Percentiles rank a stretch among this genome's conserved stretches.
phyloP scores from a whole-genome alignment of 2,329 filamentous ascomycete species.

The Xylaria sp. region DNA sequence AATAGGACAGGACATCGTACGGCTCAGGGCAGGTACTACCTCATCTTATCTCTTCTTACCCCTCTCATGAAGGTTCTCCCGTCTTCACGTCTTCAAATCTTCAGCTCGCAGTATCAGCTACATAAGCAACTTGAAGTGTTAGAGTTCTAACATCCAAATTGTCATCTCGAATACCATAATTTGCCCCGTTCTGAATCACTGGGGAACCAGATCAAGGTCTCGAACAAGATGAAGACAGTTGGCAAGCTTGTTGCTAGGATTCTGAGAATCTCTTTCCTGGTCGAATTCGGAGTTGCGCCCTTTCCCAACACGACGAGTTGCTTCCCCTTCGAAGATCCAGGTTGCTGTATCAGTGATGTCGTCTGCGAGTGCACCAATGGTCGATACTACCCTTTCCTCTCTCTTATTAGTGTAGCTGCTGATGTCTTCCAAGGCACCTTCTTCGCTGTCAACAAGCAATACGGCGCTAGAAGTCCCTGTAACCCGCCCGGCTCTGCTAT shows the following conservation, averaged over 20 bases:
- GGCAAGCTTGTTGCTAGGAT: slow-evolving; percentile 27
- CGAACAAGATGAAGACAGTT: slow-evolving; percentile 16
- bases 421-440: slow-evolving; percentile 39
- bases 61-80: neutral
- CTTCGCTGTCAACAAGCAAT: slow-evolving; percentile 36
- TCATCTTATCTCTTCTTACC: neutral
- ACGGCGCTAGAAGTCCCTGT: slow-evolving; percentile 34
- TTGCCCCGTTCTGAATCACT: neutral
- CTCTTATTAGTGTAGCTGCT: slow-evolving; percentile 6
- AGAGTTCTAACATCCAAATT: neutral
- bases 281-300: slow-evolving; percentile 25
- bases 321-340: slow-evolving; percentile 42
- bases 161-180: neutral
- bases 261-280: slow-evolving; percentile 11
- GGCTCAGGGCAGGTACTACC: neutral
- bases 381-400: slow-evolving; percentile 4
- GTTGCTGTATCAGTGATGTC: slow-evolving; percentile 38
- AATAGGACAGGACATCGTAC: neutral
- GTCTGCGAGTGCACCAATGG: slow-evolving; percentile 42
- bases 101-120: neutral
- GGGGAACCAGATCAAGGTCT: neutral
- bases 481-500: slow-evolving; percentile 36
- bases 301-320: slow-evolving; percentile 40
- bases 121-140: neutral
- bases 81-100: neutral